Conservation (phyloP, 2,329 filamentous ascomycete species). For the Pseudomassariella vexata region DNA sequence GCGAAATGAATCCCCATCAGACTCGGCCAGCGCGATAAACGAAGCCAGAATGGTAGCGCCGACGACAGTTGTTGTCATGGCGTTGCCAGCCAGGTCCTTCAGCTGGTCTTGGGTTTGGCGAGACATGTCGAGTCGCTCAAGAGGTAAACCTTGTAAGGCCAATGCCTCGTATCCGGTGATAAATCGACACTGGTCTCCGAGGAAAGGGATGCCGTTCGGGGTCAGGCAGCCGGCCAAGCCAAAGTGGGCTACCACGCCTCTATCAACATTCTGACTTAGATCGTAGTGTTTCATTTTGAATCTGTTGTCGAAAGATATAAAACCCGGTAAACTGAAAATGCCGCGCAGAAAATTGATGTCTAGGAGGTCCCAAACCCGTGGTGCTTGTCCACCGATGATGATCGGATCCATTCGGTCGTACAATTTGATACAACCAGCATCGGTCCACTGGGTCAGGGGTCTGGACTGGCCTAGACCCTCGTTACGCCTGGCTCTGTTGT, state of each 20-base stretch:
- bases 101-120: slow-evolving; percentile 56
- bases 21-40: too few relatives aligned
- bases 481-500: slow-evolving; percentile 46
- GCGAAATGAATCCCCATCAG: too few relatives aligned
- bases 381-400: slow-evolving; percentile 39
- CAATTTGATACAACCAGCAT: slow-evolving; percentile 36
- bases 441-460: slow-evolving; percentile 55
- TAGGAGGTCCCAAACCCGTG: slow-evolving; percentile 60
- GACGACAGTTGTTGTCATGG: slow-evolving; percentile 71
- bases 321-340: slow-evolving; percentile 19
- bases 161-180: slow-evolving; percentile 60
- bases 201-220: slow-evolving; percentile 55
- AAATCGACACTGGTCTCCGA: slow-evolving; percentile 54
- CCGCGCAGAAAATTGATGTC: slow-evolving; percentile 56
- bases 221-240: slow-evolving; percentile 65
- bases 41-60: slow-evolving; percentile 56
- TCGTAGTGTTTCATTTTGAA: slow-evolving; percentile 49
- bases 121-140: slow-evolving; percentile 56
- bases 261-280: slow-evolving; percentile 68
- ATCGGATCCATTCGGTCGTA: slow-evolving; percentile 22
- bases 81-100: slow-evolving; percentile 70
- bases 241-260: slow-evolving; percentile 37
- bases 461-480: slow-evolving; percentile 45
- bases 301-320: slow-evolving; percentile 40
- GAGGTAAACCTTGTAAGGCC: slow-evolving; percentile 62